Evolutionary conservation across 257 asterid genomes (phyloP).

Genomic region (Jacaranda mimosifolia): DNA sequence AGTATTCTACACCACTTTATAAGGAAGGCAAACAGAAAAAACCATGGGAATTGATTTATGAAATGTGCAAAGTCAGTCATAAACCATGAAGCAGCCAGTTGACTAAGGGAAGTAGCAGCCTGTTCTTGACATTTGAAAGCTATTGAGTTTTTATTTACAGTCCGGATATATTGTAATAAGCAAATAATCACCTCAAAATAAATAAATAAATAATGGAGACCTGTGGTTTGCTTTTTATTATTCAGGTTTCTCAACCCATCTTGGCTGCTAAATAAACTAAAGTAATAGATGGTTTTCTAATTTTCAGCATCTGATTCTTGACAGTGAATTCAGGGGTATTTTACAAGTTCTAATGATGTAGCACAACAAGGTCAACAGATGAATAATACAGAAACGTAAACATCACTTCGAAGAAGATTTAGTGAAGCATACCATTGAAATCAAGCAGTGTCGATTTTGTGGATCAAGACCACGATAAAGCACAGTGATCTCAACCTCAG

Average conservation of each 20-base stretch:
- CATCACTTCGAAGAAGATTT: slow-evolving; percentile 4
- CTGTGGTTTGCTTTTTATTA: neutral
- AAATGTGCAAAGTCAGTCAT: neutral
- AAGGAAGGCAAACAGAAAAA: slow-evolving; percentile 15
- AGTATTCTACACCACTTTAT: neutral
- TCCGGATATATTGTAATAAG: slow-evolving; percentile 2
- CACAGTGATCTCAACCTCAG: slow-evolving; percentile 83
- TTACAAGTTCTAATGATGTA: slow-evolving; percentile 14
- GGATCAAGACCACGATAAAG: slow-evolving; percentile 97
- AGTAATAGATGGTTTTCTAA: neutral
- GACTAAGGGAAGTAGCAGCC: neutral
- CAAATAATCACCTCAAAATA: neutral
- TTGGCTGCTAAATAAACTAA: slow-evolving; percentile 7
- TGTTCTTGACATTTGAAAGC: slow-evolving; percentile 3
- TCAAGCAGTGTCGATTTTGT: slow-evolving; percentile 64
- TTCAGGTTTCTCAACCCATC: neutral
- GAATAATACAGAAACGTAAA: neutral
- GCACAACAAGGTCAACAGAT: slow-evolving; percentile 1
- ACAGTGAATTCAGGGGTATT: neutral
- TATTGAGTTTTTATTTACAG: slow-evolving; percentile 5
- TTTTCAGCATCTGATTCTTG: slow-evolving; percentile 4
- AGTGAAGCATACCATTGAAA: slow-evolving; percentile 82
- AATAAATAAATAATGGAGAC: neutral
- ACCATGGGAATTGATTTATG: slow-evolving; percentile 5
- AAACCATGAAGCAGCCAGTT: slow-evolving; percentile 21